Conservation (phyloP, 225 moss, liverwort and hornwort genomes). For the Ulota crispa region DNA sequence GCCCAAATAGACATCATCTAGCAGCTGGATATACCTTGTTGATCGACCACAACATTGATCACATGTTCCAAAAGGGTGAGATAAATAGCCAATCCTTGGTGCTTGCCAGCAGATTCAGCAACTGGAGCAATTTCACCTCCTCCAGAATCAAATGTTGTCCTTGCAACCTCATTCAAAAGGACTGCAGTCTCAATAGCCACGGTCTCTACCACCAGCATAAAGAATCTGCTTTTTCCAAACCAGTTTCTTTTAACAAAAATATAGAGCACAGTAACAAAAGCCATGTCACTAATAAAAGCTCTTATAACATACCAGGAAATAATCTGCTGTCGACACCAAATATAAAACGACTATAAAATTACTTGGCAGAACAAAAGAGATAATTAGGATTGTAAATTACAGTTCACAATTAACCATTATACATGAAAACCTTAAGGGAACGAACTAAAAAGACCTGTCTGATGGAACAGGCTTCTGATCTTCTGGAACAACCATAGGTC, state of each 20-base stretch:
- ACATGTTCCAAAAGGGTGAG: slow-evolving; percentile 72
- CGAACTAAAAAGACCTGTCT: slow-evolving; percentile 58
- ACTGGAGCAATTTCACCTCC: slow-evolving; percentile 48
- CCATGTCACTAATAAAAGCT: slow-evolving; percentile 3
- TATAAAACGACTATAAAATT: neutral
- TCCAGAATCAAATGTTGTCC: slow-evolving; percentile 69
- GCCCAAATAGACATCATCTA: slow-evolving; percentile 8
- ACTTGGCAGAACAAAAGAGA: neutral
- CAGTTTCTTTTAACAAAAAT: slow-evolving; percentile 23
- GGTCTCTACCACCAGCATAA: slow-evolving; percentile 83
- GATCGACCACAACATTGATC: slow-evolving; percentile 65
- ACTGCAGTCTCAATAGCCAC: slow-evolving; percentile 90
- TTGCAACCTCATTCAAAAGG: slow-evolving; percentile 79
- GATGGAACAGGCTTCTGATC: slow-evolving; percentile 58
- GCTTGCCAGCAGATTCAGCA: slow-evolving; percentile 64
- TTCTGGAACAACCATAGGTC: slow-evolving; percentile 72
- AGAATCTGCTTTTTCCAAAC: slow-evolving; percentile 65
- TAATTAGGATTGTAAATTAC: neutral
- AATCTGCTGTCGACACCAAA: slow-evolving; percentile 22
- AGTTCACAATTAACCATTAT: neutral
- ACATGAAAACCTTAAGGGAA: neutral
- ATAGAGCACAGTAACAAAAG: slow-evolving; percentile 1
- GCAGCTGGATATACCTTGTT: slow-evolving; percentile 57
- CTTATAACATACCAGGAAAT: neutral
- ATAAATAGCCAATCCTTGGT: slow-evolving; percentile 75